A percentile compares a stretch with the other conserved stretches of the same genome.
phyloP scores from a whole-genome alignment of 306 rosid genomes.

The Chamaecrista fasciculata region DNA sequence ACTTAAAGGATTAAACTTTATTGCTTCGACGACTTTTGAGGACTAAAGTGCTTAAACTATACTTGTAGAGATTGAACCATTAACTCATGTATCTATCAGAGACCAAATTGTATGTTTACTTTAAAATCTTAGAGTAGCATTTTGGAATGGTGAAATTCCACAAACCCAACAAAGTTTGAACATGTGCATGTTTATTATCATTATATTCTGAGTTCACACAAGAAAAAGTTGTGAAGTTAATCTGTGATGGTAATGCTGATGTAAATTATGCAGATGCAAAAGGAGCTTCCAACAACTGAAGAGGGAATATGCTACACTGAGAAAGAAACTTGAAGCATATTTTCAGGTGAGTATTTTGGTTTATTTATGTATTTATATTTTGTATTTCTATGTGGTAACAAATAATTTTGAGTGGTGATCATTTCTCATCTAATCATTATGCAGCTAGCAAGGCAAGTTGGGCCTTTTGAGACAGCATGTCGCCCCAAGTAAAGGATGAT shows the following conservation, averaged over 20 bases:
- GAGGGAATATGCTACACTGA: conserved; percentile 72
- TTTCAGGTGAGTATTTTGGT: conserved; percentile 58
- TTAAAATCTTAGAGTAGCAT: too few species aligned
- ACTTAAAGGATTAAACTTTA: too few species aligned
- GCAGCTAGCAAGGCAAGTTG: conserved; percentile 68
- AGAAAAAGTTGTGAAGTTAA: not conserved
- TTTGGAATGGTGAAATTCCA: too few species aligned
- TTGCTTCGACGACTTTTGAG: too few species aligned
- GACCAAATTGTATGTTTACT: too few species aligned
- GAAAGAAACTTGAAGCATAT: conserved; percentile 87
- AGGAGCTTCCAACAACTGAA: conserved; percentile 78
- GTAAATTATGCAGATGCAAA: conserved; percentile 56
- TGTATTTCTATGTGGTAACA: not conserved
- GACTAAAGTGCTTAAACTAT: too few species aligned
- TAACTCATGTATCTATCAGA: too few species aligned
- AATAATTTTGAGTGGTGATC: not conserved
- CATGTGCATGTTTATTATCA: too few species aligned
- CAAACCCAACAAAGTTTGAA: too few species aligned
- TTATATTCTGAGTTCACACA: too few species aligned
- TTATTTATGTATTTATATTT: not conserved
- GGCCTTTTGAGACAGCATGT: conserved; percentile 48
- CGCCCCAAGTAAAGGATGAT: conserved; percentile 42
- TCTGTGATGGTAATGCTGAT: not conserved
- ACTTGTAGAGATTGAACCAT: too few species aligned
- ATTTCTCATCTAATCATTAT: conserved; percentile 5